Base-by-base conservation (phyloP, 176 grass and related monocot species). In the Secale cereale region DNA sequence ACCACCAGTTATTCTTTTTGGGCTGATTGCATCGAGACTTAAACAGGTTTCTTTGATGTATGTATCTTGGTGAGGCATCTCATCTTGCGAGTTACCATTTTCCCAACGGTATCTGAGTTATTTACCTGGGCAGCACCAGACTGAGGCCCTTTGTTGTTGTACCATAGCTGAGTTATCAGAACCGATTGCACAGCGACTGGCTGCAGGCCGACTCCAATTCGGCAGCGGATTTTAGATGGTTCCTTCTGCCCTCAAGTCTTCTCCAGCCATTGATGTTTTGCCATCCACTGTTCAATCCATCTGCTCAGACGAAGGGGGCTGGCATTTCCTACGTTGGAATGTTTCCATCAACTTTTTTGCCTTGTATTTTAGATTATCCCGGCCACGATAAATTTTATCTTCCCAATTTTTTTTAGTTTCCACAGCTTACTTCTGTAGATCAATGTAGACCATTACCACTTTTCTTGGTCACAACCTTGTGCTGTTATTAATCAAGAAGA, bases 401-500 rank as follows among this genome's bases (percentile, higher is more conserved):
- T 27, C 6, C 22, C 27, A 59, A 74, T 30, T 76, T 88, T 45
- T 86, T 48, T 82, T 80, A 76, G 76, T 40, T 77, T 31, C 25
- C 40, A 30, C 31, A 69, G 70, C 46, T 83, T 83, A 61, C 86
- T 83, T 86, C 83, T 89, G 37, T 83, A 92, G 87, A 69, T 45
- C 70, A 28, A 28, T 78, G 54, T 77, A 77, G 63, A 70, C 16
- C 82, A 62, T 50, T 74, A 48, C 32, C 62, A 22, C 22, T 35
- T 89, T 81, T 72, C 33, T 78, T 40, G 48, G 45, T 83, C 87
- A 16, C 76, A 28, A 57, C 50, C 40, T 72, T 71, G 43, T 77
- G 45, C 84, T 90, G 88, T 93, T 85, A 87, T 83, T 63, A 72
- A 90, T 87, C 69, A 84, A 80, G 85, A 87, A 86, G 71, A 52